Evolutionary conservation across 176 grass and related monocot species (phyloP).

Genomic region (Triticum urartu): DNA sequence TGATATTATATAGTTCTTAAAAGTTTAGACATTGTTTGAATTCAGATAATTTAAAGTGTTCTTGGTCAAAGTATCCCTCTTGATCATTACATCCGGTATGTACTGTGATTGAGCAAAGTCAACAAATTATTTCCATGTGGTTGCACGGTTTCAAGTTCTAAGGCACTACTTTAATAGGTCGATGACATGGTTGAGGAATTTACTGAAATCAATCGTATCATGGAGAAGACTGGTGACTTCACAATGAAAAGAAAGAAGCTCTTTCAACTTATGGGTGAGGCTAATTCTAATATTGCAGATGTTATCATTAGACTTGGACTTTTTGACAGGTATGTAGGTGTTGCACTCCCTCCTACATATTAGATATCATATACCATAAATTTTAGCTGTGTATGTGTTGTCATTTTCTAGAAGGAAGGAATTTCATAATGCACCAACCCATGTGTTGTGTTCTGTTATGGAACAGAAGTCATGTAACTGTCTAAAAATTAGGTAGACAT

Average conservation of each 20-base stretch:
- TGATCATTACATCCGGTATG: conserved; percentile 83
- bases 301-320: conserved; percentile 65
- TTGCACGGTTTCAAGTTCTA: conserved; percentile 22
- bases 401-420: no score
- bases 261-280: conserved; percentile 93
- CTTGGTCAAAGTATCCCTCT: conserved; percentile 93
- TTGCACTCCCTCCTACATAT: no score
- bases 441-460: no score
- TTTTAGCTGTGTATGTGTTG: no score
- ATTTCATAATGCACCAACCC: no score
- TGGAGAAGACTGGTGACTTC: conserved; percentile 88
- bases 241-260: conserved; percentile 91
- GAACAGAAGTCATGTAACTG: no score
- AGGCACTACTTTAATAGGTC: conserved; percentile 46
- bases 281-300: conserved; percentile 86
- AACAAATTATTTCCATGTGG: not conserved
- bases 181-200: conserved; percentile 94
- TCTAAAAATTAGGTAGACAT: no score
- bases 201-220: conserved; percentile 30
- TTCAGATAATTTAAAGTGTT: conserved; percentile 80
- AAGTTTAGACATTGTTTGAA: conserved; percentile 52
- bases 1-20: no score
- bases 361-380: no score
- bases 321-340: no score
- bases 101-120: conserved; percentile 20